Evolutionary conservation across 768 basidiomycete species (phyloP).

Genomic region (Xerocomellus dryophilus): DNA sequence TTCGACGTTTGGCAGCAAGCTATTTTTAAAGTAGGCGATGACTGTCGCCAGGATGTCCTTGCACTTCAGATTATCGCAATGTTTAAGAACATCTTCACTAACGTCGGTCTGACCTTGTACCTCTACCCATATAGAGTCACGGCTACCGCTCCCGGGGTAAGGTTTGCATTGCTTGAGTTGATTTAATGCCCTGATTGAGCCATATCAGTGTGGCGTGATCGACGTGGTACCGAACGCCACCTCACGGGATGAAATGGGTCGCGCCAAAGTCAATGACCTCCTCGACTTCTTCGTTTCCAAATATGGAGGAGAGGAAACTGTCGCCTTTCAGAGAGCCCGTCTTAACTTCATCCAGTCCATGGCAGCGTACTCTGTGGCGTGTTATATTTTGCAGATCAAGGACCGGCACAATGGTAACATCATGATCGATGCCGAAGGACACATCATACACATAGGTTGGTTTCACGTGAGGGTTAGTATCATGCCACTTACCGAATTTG

Average conservation of each 20-base stretch:
- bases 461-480: background rate
- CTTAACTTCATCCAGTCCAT: constrained; percentile 98
- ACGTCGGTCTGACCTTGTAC: constrained; percentile 85
- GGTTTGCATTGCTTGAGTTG: constrained; percentile 28
- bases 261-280: constrained; percentile 96
- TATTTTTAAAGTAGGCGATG: constrained; percentile 99
- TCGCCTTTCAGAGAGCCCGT: constrained; percentile 88
- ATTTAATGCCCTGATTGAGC: background rate
- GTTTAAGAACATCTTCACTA: constrained; percentile 97
- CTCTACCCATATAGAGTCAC: constrained; percentile 96
- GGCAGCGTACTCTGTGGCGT: constrained; percentile 98
- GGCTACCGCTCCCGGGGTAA: constrained; percentile 91
- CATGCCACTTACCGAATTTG: constrained; percentile 7
- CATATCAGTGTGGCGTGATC: constrained; percentile 88
- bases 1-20: constrained; percentile 97
- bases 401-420: constrained; percentile 99
- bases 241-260: constrained; percentile 98
- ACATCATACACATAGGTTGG: constrained; percentile 93
- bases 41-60: constrained; percentile 97
- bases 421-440: constrained; percentile 98
- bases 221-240: constrained; percentile 98
- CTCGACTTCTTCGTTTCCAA: constrained; percentile 91
- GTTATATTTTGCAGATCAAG: constrained; percentile 98
- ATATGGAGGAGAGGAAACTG: constrained; percentile 87
- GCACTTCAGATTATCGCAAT: constrained; percentile 97